phyloP scores from a whole-genome alignment of 192 early-diverging fungal genomes.

The Jimgerdemannia lactiflua region DNA sequence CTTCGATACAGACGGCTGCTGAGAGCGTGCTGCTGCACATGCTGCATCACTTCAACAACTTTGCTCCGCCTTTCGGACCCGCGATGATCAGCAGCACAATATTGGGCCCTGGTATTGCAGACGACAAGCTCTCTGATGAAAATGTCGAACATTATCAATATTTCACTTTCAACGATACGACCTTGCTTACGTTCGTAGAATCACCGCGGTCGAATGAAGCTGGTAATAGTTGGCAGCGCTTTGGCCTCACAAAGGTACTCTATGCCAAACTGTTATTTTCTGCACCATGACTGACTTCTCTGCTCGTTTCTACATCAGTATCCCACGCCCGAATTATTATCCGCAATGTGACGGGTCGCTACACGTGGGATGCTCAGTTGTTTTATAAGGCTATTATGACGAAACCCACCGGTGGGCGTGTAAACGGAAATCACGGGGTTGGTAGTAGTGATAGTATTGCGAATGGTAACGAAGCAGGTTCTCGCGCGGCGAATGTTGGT shows the following conservation, averaged over 20 bases:
- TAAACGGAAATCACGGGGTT: not conserved
- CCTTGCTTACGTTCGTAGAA: constrained; percentile 72
- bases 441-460: not conserved
- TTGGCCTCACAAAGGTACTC: not conserved
- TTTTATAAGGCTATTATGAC: constrained; percentile 53
- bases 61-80: constrained; percentile 59
- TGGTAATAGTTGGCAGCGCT: constrained; percentile 21
- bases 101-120: constrained; percentile 27
- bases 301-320: constrained; percentile 17
- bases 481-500: constrained; percentile 17
- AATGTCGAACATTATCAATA: constrained; percentile 54
- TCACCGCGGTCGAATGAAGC: constrained; percentile 38
- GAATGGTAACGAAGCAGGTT: not conserved
- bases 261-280: not conserved
- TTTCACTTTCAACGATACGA: constrained; percentile 71
- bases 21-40: constrained; percentile 70
- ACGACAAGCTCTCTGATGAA: constrained; percentile 35
- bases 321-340: constrained; percentile 59
- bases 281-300: not conserved
- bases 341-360: constrained; percentile 76
- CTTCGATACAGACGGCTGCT: constrained; percentile 51
- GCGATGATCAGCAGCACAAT: constrained; percentile 46
- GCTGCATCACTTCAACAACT: constrained; percentile 66
- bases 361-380: constrained; percentile 76
- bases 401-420: not conserved